phyloP scores from a whole-genome alignment of 768 basidiomycete genomes.

The Cyclocybe aegerita region DNA sequence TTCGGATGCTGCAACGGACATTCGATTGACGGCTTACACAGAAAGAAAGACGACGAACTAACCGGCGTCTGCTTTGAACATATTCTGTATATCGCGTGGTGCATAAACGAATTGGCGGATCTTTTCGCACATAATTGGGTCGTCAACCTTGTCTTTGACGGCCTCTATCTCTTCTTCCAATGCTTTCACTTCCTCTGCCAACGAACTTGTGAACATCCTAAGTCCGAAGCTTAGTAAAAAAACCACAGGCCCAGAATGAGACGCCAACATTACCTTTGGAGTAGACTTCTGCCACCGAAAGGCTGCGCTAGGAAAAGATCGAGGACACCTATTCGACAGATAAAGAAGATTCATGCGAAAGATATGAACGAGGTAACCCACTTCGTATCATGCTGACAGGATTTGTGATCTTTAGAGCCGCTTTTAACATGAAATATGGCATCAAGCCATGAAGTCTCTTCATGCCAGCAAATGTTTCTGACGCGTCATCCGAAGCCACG shows the following conservation, averaged over 20 bases:
- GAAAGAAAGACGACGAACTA: constrained; percentile 19
- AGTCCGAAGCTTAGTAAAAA: not conserved
- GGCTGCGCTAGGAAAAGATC: constrained; percentile 97
- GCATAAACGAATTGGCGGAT: constrained; percentile 84
- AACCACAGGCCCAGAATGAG: not conserved
- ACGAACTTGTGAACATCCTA: constrained; percentile 94
- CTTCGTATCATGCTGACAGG: constrained; percentile 96
- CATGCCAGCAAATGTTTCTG: constrained; percentile 81
- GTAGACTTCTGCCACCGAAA: constrained; percentile 88
- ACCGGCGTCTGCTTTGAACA: constrained; percentile 82
- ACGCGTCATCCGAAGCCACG: constrained; percentile 89
- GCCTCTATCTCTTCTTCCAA: constrained; percentile 86
- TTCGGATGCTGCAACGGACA: constrained; percentile 50
- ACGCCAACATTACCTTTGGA: constrained; percentile 66
- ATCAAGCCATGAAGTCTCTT: constrained; percentile 95
- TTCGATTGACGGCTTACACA: not conserved
- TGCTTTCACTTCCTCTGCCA: constrained; percentile 85
- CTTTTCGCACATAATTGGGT: constrained; percentile 86
- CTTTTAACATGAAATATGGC: constrained; percentile 97
- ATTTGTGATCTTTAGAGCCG: constrained; percentile 89
- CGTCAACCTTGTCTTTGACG: constrained; percentile 87
- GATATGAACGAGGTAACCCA: constrained; percentile 24
- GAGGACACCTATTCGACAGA: constrained; percentile 51
- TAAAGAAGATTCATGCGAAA: not conserved
- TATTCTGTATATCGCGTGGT: constrained; percentile 82